Conservation (phyloP, 2,329 filamentous ascomycete species). For the Talaromyces piceae region DNA sequence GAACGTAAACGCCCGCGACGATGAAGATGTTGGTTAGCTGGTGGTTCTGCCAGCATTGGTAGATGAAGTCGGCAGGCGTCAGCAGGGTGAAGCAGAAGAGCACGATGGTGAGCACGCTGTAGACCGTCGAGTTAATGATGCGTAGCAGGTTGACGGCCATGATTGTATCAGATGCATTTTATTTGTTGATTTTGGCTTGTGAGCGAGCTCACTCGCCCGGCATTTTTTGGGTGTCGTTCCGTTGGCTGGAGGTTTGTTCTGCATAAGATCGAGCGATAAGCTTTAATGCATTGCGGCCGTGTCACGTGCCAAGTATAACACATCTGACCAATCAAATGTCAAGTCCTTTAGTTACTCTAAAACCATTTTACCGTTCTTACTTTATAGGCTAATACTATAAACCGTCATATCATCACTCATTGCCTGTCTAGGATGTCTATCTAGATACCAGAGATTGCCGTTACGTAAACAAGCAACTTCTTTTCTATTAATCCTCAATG, state of each 20-base stretch:
- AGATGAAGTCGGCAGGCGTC: slow-evolving; percentile 73
- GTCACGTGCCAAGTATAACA: too few relatives aligned
- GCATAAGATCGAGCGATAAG: too few relatives aligned
- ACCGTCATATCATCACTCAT: background rate
- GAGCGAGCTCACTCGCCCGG: slow-evolving; percentile 9
- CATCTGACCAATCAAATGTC: too few relatives aligned
- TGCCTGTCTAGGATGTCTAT: background rate
- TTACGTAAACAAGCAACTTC: background rate
- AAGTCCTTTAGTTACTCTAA: too few relatives aligned
- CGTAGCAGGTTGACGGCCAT: slow-evolving; percentile 53
- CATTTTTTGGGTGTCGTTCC: background rate
- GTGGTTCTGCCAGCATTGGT: slow-evolving; percentile 60
- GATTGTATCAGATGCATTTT: slow-evolving; percentile 20
- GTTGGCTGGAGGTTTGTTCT: too few relatives aligned
- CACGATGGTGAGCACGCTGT: slow-evolving; percentile 67
- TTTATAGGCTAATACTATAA: background rate
- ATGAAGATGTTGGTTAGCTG: slow-evolving; percentile 78
- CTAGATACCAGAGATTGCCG: background rate
- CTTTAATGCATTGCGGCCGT: too few relatives aligned
- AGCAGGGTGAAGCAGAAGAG: slow-evolving; percentile 67
- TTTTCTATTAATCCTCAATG: slow-evolving; percentile 21
- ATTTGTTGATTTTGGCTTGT: background rate
- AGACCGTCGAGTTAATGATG: slow-evolving; percentile 73
- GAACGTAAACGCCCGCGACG: slow-evolving; percentile 65
- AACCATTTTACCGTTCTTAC: background rate